These are phyloP conservation scores for Leonotis leonurus DNA, from an alignment of 257 asterid genomes.

Conservation along the genomic window DNA sequence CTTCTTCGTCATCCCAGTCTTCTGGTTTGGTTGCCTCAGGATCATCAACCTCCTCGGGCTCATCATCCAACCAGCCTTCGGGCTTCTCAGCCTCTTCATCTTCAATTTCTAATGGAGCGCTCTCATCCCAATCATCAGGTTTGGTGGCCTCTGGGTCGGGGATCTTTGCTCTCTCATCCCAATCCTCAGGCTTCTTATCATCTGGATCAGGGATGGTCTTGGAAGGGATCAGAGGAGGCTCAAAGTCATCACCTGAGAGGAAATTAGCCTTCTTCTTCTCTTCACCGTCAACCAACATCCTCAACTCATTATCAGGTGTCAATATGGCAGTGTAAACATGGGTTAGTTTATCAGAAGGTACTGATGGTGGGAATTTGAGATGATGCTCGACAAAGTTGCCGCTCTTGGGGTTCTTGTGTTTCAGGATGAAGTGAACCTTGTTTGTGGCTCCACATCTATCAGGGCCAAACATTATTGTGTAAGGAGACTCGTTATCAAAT, in stretches of 20 bases:
- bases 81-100: constrained; percentile 92
- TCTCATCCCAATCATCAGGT: constrained; percentile 98
- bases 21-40: constrained; percentile 91
- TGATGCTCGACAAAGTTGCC: constrained; percentile 86
- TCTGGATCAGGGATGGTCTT: constrained; percentile 97
- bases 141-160: constrained; percentile 91
- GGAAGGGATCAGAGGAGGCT: constrained; percentile 76
- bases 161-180: constrained; percentile 94
- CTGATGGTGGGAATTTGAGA: constrained; percentile 88
- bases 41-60: constrained; percentile 93
- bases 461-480: constrained; percentile 95
- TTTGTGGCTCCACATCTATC: constrained; percentile 93
- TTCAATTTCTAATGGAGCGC: constrained; percentile 79
- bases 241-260: constrained; percentile 73
- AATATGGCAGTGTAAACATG: constrained; percentile 91
- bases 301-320: constrained; percentile 64
- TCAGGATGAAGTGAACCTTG: constrained; percentile 93
- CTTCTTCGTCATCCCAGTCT: constrained; percentile 99
- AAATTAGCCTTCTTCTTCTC: constrained; percentile 86
- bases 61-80: constrained; percentile 97
- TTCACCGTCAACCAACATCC: constrained; percentile 85
- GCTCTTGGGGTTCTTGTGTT: constrained; percentile 84
- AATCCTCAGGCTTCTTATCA: constrained; percentile 89
- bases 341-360: constrained; percentile 81
- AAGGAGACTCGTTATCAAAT: constrained; percentile 86